phyloP scores from a whole-genome alignment of 1,284 basidiomycete species.

The Wallemia ichthyophaga region DNA sequence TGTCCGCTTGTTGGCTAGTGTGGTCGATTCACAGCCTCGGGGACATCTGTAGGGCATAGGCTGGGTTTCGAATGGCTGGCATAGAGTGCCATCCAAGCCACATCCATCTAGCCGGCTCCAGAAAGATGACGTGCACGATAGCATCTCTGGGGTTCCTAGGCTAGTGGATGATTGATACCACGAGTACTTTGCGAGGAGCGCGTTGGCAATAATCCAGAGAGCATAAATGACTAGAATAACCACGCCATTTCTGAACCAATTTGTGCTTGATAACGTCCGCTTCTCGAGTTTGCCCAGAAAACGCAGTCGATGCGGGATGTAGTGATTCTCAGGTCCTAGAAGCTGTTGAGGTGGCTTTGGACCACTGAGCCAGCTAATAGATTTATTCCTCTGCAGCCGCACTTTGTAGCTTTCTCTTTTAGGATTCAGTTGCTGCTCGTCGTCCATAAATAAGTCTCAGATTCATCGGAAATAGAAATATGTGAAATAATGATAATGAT shows the following conservation, averaged over 20 bases:
- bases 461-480: too few species aligned
- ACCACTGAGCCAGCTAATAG: not conserved
- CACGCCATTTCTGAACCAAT: not conserved
- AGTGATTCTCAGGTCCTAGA: not conserved
- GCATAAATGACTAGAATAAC: conserved; percentile 25
- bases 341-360: not conserved
- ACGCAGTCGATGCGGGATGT: not conserved
- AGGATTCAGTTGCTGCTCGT: not conserved
- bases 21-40: conserved; percentile 32
- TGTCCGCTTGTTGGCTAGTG: conserved; percentile 41
- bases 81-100: conserved; percentile 36
- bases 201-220: conserved; percentile 36
- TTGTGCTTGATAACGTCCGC: not conserved
- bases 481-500: too few species aligned
- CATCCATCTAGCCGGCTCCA: conserved; percentile 41
- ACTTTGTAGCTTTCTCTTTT: not conserved
- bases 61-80: conserved; percentile 32
- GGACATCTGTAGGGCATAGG: conserved; percentile 52
- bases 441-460: not conserved
- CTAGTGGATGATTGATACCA: conserved; percentile 26
- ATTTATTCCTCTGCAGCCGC: not conserved
- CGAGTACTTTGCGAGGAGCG: conserved; percentile 46
- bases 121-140: conserved; percentile 36
- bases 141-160: conserved; percentile 14
- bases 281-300: not conserved